Evolutionary conservation across 2,329 filamentous ascomycete species (phyloP).

Genomic region (Lasiodiplodia sp.): DNA sequence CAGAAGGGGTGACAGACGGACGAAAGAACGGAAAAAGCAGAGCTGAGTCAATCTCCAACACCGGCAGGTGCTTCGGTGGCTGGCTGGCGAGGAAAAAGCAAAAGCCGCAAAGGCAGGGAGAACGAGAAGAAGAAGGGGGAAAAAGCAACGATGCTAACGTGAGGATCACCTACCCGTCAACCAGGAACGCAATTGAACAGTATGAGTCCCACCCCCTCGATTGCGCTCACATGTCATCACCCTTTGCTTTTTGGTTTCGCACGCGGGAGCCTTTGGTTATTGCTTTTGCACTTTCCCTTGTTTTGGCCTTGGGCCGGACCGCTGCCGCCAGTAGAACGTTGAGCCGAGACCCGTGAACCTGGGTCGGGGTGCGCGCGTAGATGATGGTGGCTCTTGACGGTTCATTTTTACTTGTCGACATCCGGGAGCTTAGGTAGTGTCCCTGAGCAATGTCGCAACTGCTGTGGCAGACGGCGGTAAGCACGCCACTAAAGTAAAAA

Average conservation of each 20-base stretch:
- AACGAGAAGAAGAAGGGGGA: not conserved
- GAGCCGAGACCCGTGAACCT: conserved; percentile 3
- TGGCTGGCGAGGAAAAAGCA: conserved; percentile 23
- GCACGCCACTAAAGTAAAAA: conserved; percentile 9
- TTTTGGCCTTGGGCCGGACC: not conserved
- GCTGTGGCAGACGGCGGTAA: too few species aligned
- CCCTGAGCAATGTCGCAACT: not conserved
- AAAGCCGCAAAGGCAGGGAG: not conserved
- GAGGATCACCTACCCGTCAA: conserved; percentile 4
- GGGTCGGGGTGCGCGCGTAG: conserved; percentile 2
- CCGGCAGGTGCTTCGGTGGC: conserved; percentile 11
- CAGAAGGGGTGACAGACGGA: not conserved
- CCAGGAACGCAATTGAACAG: not conserved
- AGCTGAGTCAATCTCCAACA: conserved; percentile 9
- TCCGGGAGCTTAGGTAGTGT: not conserved
- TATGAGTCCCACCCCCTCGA: not conserved
- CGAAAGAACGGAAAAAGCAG: conserved; percentile 8
- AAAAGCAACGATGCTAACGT: not conserved
- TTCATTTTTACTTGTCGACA: not conserved
- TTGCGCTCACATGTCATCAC: not conserved
- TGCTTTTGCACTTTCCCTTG: conserved; percentile 3
- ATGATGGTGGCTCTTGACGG: not conserved
- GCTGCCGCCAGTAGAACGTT: conserved; percentile 7
- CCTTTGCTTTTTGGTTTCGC: conserved; percentile 10
- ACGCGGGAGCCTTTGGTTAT: not conserved